Evolutionary conservation across 2,329 filamentous ascomycete species (phyloP).

Genomic region (Colletotrichum lindemuthianum): DNA sequence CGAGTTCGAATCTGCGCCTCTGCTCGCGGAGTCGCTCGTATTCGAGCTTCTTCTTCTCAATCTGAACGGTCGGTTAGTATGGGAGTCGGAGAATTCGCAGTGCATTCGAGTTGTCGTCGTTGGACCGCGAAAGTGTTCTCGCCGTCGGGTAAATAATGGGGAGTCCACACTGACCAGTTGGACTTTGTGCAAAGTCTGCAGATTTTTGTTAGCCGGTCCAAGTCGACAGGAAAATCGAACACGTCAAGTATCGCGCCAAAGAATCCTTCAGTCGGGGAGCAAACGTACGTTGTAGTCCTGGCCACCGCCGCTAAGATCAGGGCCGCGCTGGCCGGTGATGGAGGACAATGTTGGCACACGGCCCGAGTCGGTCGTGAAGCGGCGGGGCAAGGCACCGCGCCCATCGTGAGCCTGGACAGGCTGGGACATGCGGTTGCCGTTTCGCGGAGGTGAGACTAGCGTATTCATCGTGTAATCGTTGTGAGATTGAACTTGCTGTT

Average conservation of each 20-base stretch:
- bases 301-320: slow-evolving; percentile 49
- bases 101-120: neutral
- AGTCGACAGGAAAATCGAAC: neutral
- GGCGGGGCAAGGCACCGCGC: slow-evolving; percentile 82
- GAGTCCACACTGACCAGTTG: slow-evolving; percentile 72
- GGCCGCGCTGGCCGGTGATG: slow-evolving; percentile 62
- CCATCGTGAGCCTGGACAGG: slow-evolving; percentile 70
- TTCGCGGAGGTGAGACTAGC: slow-evolving; percentile 79
- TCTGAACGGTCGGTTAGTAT: slow-evolving; percentile 64
- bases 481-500: slow-evolving; percentile 74
- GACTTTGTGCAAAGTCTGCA: slow-evolving; percentile 74
- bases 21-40: slow-evolving; percentile 92
- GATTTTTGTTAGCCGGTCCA: slow-evolving; percentile 27
- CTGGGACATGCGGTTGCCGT: slow-evolving; percentile 70
- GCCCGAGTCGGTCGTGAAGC: slow-evolving; percentile 93
- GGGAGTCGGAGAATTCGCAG: slow-evolving; percentile 4
- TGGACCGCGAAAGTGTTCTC: neutral
- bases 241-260: neutral
- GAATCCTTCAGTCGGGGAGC: neutral
- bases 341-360: slow-evolving; percentile 80
- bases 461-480: slow-evolving; percentile 80
- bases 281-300: slow-evolving; percentile 58
- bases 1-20: slow-evolving; percentile 87
- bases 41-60: slow-evolving; percentile 93
- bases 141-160: neutral